Evolutionary conservation across 1,139 yeast species (phyloP).

Genomic region (Zygosaccharomyces pseudobailii): DNA sequence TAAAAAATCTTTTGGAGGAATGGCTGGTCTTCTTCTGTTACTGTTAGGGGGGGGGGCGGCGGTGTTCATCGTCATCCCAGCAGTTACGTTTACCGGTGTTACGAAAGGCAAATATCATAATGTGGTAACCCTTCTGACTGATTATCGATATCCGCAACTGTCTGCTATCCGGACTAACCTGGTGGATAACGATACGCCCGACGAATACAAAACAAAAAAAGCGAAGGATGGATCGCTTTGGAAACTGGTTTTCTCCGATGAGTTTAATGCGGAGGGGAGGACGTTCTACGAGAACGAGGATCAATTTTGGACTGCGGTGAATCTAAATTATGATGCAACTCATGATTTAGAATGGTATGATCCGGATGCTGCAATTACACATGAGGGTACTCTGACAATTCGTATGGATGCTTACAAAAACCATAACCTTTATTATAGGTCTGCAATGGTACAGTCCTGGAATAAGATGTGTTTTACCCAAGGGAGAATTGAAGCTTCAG

Average conservation of each 20-base stretch:
- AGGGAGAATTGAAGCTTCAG: slow-evolving; percentile 66
- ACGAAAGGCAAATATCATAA: slow-evolving; percentile 34
- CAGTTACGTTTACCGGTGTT: slow-evolving; percentile 67
- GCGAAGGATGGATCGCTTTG: slow-evolving; percentile 57
- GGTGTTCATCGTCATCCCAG: slow-evolving; percentile 71
- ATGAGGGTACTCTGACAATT: slow-evolving; percentile 57
- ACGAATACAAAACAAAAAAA: slow-evolving; percentile 42
- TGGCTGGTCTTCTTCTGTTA: slow-evolving; percentile 52
- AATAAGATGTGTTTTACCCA: slow-evolving; percentile 76
- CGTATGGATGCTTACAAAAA: slow-evolving; percentile 69
- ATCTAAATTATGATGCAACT: slow-evolving; percentile 75
- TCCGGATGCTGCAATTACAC: slow-evolving; percentile 74
- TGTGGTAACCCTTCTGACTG: slow-evolving; percentile 39
- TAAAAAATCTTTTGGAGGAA: slow-evolving; percentile 52
- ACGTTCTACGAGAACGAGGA: slow-evolving; percentile 81
- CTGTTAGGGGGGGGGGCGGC: slow-evolving; percentile 55
- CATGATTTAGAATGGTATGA: slow-evolving; percentile 83
- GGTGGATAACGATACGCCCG: slow-evolving; percentile 79
- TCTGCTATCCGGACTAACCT: slow-evolving; percentile 57
- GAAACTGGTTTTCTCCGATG: slow-evolving; percentile 75
- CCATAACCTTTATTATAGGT: slow-evolving; percentile 68
- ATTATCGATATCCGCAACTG: slow-evolving; percentile 55
- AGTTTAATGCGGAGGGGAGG: slow-evolving; percentile 76
- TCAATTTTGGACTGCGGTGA: slow-evolving; percentile 76
- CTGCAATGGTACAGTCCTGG: slow-evolving; percentile 86